Evolutionary conservation across 768 basidiomycete genomes (phyloP), one percentile per base, ranked within the genome.

Genomic region (Agaricus bisporus): DNA sequence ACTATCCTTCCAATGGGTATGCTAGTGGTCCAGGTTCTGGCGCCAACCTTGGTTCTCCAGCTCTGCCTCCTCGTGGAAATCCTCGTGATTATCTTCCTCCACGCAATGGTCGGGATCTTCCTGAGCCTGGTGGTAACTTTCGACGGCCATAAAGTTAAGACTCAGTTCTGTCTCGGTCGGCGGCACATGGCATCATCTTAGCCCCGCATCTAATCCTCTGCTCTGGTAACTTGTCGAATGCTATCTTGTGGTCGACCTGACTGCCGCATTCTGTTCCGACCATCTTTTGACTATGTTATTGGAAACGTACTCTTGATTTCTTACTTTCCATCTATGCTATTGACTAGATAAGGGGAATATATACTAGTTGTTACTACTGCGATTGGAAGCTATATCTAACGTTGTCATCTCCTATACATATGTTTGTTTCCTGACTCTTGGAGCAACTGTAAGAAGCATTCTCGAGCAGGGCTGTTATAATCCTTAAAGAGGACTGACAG

Each of bases 391-490:
- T 38, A 49, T 52, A 45, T 41, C 60, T 58, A 43, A 57, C 54
- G 25, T 60, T 59, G 18, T 70, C 76, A 81, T 79, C 26, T 64
- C 70, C 49, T 77, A 74, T 39, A 85, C 58, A 28, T 60, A 60
- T 77, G 72, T 57, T 66, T 79, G 57, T 85, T 81, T 11, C 73
- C 77, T 36, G 79, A 82, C 57, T 82, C 78, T 41, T 84, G 76
- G 0, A 85, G 68, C 0, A 77, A 70, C 43, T 75, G 73, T 25
- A 85, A 65, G 63, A 69, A 70, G 5, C 83, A 26, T 80, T 78
- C 53, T 68, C 66, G n/a, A 87, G 73, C 41, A 88, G 83, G 83
- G 22, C 71, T 70, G 59, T 80, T 81, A 26, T 14, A 28, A 3
- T 45, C 44, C 26, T 26, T 45, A n/a, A n/a, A n/a, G 42, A 20